Percentiles rank a stretch among this genome's conserved stretches.
Conservation (phyloP, 352 stramenopile species). For the Pythium angustatum region DNA sequence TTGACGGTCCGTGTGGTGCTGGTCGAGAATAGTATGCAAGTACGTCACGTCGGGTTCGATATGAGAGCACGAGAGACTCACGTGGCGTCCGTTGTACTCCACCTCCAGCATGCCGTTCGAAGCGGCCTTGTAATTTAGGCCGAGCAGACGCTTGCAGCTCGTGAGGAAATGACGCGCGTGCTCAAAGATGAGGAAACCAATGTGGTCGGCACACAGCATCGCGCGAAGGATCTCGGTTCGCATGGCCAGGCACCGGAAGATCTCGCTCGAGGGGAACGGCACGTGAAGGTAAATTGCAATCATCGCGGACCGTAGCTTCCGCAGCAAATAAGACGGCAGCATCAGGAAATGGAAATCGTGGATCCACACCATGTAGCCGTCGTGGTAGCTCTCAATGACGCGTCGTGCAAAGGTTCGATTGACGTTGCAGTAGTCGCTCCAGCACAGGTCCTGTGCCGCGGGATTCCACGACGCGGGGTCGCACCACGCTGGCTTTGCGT, state of each 20-base stretch:
- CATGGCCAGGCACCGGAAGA: conserved; percentile 95
- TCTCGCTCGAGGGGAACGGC: conserved; percentile 98
- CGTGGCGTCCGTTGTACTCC: conserved; percentile 95
- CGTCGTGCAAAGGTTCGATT: conserved; percentile 48
- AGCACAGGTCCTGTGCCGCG: conserved; percentile 73
- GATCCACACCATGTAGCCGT: conserved; percentile 94
- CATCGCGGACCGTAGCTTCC: conserved; percentile 89
- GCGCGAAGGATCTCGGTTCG: conserved; percentile 90
- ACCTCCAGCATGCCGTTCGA: conserved; percentile 90
- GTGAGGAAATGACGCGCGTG: conserved; percentile 93
- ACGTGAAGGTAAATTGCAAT: conserved; percentile 98
- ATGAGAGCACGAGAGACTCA: conserved; percentile 97
- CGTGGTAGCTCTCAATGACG: conserved; percentile 73
- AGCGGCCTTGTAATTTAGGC: conserved; percentile 92
- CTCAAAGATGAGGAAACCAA: conserved; percentile 94
- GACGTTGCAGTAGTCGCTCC: conserved; percentile 78
- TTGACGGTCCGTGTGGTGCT: conserved; percentile 43
- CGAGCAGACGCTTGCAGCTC: conserved; percentile 92
- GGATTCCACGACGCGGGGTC: conserved; percentile 79
- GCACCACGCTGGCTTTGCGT: conserved; percentile 39
- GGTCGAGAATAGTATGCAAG: conserved; percentile 65
- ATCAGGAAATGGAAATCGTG: conserved; percentile 98
- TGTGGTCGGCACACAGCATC: conserved; percentile 91
- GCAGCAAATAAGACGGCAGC: conserved; percentile 95
- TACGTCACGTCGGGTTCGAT: conserved; percentile 92